These are phyloP conservation scores for Lyophyllum semitale DNA, from an alignment of 768 basidiomycete genomes.

Conservation along the genomic window DNA sequence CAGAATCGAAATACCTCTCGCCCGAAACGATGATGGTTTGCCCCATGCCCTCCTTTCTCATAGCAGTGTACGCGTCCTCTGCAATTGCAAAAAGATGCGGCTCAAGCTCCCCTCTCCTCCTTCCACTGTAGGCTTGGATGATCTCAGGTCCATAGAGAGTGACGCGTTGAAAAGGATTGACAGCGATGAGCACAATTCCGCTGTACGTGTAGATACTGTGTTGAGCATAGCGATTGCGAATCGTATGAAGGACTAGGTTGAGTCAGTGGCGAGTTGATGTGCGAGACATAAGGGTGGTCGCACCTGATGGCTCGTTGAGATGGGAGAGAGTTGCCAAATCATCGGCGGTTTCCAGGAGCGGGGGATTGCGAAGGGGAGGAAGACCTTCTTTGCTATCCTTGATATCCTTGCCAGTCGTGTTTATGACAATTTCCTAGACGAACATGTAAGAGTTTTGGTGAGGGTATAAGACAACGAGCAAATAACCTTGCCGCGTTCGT, in stretches of 20 bases:
- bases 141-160: slow-evolving; percentile 96
- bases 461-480: slow-evolving; percentile 13
- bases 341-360: slow-evolving; percentile 93
- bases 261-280: slow-evolving; percentile 1
- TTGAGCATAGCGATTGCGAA: slow-evolving; percentile 93
- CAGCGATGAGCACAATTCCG: slow-evolving; percentile 97
- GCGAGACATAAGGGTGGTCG: slow-evolving; percentile 17
- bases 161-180: slow-evolving; percentile 98
- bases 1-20: slow-evolving; percentile 69
- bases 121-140: slow-evolving; percentile 94
- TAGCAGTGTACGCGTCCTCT: slow-evolving; percentile 97
- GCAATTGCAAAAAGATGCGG: slow-evolving; percentile 99
- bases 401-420: slow-evolving; percentile 79
- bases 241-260: slow-evolving; percentile 85
- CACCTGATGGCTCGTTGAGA: slow-evolving; percentile 96
- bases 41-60: slow-evolving; percentile 91
- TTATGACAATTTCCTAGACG: slow-evolving; percentile 72
- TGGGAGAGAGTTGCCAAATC: slow-evolving; percentile 98
- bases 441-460: slow-evolving; percentile 8
- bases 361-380: slow-evolving; percentile 95
- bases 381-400: slow-evolving; percentile 78
- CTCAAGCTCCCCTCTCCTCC: slow-evolving; percentile 91
- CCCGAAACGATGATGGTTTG: slow-evolving; percentile 99
- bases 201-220: slow-evolving; percentile 99
- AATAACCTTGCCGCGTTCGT: slow-evolving; percentile 88